A percentile compares a stretch with the other conserved stretches of the same genome.
Evolutionary conservation across 2,329 filamentous ascomycete genomes (phyloP).

Genomic region (Nannizzia gypsea): DNA sequence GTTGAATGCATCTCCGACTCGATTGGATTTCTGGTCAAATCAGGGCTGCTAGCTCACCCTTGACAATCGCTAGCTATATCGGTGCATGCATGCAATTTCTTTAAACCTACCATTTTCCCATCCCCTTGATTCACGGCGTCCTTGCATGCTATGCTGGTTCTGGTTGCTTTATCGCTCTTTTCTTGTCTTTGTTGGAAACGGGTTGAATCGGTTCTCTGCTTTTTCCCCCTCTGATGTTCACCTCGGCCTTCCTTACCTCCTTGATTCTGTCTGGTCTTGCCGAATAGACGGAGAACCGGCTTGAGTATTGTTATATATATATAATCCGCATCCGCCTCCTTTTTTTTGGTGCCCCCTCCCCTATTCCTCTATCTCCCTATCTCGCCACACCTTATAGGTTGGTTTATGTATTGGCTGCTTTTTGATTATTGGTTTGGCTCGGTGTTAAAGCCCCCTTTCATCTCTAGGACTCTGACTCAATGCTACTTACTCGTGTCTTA

Average conservation of each 20-base stretch:
- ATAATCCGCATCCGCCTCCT: background rate
- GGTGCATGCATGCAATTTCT: background rate
- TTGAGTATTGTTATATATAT: constrained; percentile 4
- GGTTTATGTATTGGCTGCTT: constrained; percentile 1
- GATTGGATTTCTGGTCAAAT: constrained; percentile 3
- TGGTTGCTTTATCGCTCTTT: background rate
- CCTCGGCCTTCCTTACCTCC: background rate
- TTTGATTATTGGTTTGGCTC: background rate
- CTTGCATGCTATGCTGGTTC: background rate
- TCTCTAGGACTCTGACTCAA: background rate
- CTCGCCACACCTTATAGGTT: background rate
- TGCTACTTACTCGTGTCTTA: background rate
- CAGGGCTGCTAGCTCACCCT: background rate
- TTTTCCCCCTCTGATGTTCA: background rate
- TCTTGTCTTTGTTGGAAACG: background rate
- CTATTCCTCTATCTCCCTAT: background rate
- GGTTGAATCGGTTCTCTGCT: background rate
- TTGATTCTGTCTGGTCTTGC: background rate
- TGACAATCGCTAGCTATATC: background rate
- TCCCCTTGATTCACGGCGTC: background rate
- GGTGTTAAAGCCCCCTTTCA: background rate
- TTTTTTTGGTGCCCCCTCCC: background rate
- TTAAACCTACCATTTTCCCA: background rate
- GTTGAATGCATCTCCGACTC: background rate
- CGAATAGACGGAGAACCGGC: background rate